Base-by-base conservation (phyloP, 768 basidiomycete species). In the Peribolospora baueri region DNA sequence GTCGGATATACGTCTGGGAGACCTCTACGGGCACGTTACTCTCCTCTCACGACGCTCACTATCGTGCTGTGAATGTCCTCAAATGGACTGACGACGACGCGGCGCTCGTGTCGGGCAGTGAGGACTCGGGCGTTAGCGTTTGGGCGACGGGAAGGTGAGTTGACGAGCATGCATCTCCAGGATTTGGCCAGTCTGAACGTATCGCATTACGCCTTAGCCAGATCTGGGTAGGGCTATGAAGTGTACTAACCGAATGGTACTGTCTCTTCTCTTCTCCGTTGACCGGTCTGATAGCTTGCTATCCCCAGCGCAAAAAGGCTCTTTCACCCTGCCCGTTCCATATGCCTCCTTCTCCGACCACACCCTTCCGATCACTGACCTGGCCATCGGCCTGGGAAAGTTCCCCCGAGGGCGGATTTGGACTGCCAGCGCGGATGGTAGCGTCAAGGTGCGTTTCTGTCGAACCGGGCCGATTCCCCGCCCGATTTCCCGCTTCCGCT, bases 41-140 rank as follows among this genome's bases (percentile, higher is more conserved):
- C 46, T 76, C 81, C n/a, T 80, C 85, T 1, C 88, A 88, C 78
- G 90, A 95, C 57, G 90, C 90, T 13, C 91, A 97, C 67, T 98
- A 97, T 69, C 82, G 91, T 56, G 74, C 79, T 64, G 75, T 95
- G 53, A 82, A 76, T 57, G 79, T 81, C 7, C 68, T 97, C 2
- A 77, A 75, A 47, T 97, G 95, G 65, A 82, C 85, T 7, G 72
- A 72, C 14, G 88, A 93, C 63, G 82, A 83, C 42, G 75, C 74
- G 48, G 76, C 80, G 5, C 71, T 98, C 48, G 62, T 95, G 13
- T 83, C 85, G 42, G 86, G 82, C 4, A 86, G 84, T 54, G 84
- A 91, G 58, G 93, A 98, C 65, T 84, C 90, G 48, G 78, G 79
- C 42, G 75, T 87, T 54, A 78, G 76, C 67, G 80, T 95, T 58